Conservation (phyloP, 495 filamentous ascomycete species). For the Lasiosphaeris hirsuta region DNA sequence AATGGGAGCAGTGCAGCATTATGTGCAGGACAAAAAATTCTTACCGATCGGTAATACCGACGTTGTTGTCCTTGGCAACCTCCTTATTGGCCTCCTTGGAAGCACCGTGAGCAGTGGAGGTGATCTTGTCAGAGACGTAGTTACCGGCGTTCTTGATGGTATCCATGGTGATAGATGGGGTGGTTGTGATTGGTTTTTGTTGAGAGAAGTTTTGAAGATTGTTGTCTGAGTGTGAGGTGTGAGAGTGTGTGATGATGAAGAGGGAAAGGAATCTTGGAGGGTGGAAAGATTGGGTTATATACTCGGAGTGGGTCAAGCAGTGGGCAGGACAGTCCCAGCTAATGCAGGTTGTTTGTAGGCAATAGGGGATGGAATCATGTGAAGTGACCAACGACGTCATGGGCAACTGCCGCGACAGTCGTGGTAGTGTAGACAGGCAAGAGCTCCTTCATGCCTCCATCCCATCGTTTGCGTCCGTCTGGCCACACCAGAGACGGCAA, state of each 20-base stretch:
- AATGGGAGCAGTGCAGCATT: background rate
- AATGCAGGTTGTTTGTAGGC: background rate
- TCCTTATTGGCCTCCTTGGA: conserved; percentile 68
- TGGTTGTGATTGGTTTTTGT: conserved; percentile 33
- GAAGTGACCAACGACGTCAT: conserved; percentile 17
- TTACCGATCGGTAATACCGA: conserved; percentile 49
- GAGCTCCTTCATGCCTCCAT: background rate
- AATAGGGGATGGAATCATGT: conserved; percentile 8
- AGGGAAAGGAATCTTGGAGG: conserved; percentile 5
- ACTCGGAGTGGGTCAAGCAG: background rate
- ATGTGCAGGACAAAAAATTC: conserved; percentile 10
- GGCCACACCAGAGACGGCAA: no score
- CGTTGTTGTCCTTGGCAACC: conserved; percentile 58
- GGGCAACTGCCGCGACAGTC: background rate
- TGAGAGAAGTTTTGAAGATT: conserved; percentile 23
- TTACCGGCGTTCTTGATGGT: conserved; percentile 58
- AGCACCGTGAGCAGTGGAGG: conserved; percentile 37
- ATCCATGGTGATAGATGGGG: conserved; percentile 50
- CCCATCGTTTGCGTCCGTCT: background rate
- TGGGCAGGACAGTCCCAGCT: background rate
- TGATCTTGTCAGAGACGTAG: conserved; percentile 57
- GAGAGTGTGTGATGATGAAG: conserved; percentile 25
- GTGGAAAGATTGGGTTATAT: conserved; percentile 27
- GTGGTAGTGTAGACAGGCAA: background rate
- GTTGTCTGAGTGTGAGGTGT: conserved; percentile 11